Evolutionary conservation across 768 basidiomycete genomes (phyloP), one percentile per base, ranked within the genome.

Genomic region (Rhodosporidiobolus odoratus): DNA sequence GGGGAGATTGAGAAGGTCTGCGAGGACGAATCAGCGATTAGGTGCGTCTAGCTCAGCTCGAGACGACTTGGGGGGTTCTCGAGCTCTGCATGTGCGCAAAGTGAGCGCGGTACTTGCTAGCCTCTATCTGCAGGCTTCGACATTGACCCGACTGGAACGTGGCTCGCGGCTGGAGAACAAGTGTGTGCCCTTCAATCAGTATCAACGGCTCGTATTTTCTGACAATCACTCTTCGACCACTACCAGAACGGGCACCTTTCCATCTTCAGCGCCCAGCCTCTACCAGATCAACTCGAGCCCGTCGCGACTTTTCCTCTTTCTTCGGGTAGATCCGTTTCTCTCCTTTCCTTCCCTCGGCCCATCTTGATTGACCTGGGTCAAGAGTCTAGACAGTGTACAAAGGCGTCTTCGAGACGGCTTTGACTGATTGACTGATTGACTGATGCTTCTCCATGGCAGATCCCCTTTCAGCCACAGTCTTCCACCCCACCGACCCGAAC

Each of bases 21-120:
- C 93, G 92, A 76, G 93, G 91, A 78, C 95, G 94, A 83, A 99
- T 97, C 81, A 97, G 96, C 76, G 74, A 53, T n/a, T 73, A 95
- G 83, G 98, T 97, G 38, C 57, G 61, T 38, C 5, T n/a, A n/a
- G n/a, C n/a, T n/a, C n/a, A n/a, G n/a, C n/a, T n/a, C n/a, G n/a
- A n/a, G n/a, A n/a, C n/a, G n/a, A n/a, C n/a, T n/a, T n/a, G n/a
- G n/a, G n/a, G n/a, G n/a, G n/a, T n/a, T n/a, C n/a, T n/a, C n/a
- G n/a, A n/a, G 19, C 37, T 32, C 32, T 57, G 15, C 12, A 4
- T 12, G 10, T 38, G 13, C n/a, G n/a, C n/a, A n/a, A n/a, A n/a
- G n/a, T n/a, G n/a, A n/a, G n/a, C n/a, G n/a, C n/a, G n/a, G n/a
- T n/a, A 13, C 15, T 45, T 2, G 12, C 16, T 5, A 43, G 30